Base-by-base conservation (phyloP, 1,284 basidiomycete species). In the Xerocomus amazonicus region DNA sequence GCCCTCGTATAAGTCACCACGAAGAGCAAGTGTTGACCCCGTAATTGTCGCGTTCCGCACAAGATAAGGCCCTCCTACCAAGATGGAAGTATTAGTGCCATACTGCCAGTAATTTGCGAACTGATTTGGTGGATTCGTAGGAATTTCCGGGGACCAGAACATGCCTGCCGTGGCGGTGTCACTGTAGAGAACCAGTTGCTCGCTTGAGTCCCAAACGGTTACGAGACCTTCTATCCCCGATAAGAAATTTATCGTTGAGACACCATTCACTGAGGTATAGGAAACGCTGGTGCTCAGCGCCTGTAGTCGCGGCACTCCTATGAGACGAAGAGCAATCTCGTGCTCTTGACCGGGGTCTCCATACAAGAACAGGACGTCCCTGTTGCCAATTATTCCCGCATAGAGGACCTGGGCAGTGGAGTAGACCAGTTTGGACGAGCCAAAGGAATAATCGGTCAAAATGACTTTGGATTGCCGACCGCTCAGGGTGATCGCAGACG, bases 381-480 rank as follows among this genome's bases (percentile, higher is more conserved):
- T 75, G 3, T 61, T 68, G 35, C 80, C 86, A 49, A 90, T 87
- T 13, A 62, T 70, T 9, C 85, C 83, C 0, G 87, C 81, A 58
- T 80, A 90, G 60, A 81, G 66, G 29, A 90, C 70, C 45, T 79
- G 74, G 0, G 87, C 84, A 9, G 87, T 87, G 6, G 86, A 83
- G 62, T 83, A 87, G 4, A 76, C 62, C 5, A 83, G 59, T 40
- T 68, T 71, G 9, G 81, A 81, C 12, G 63, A 72, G 16, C 87
- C 85, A 59, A 84, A 87, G 3, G 72, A 65, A 60, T 86, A 87
- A 64, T 87, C 79, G 0, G 82, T 81, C 23, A 86, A 74, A 29
- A 90, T 68, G 23, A 87, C 67, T 64, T 86, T 88, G 39, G 83
- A 86, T 63, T 88, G 76, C 7, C 87, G 78, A 6, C 87, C 87